Conservation (phyloP, 1,139 yeast species). For the Lodderomyces orthopsilosis region DNA sequence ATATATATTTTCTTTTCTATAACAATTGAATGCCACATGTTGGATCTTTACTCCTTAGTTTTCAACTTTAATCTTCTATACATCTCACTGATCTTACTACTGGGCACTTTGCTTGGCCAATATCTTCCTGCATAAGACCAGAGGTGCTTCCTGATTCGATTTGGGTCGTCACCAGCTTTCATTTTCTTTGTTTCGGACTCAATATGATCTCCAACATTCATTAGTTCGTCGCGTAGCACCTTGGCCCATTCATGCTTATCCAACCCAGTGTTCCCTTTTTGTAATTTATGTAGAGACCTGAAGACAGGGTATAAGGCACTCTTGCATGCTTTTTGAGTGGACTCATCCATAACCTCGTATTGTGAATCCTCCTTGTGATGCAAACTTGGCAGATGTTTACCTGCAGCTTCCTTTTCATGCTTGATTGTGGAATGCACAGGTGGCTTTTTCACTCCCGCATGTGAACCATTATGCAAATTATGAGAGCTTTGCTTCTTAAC, state of each 20-base stretch:
- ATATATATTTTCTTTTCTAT: slow-evolving; percentile 1
- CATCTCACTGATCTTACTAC: slow-evolving; percentile 79
- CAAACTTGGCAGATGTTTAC: slow-evolving; percentile 12
- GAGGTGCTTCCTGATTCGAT: slow-evolving; percentile 53
- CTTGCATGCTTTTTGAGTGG: slow-evolving; percentile 59
- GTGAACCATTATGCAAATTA: background rate
- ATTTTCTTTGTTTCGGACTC: slow-evolving; percentile 16
- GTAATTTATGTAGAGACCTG: slow-evolving; percentile 68
- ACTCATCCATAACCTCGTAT: slow-evolving; percentile 70
- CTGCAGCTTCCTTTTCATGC: slow-evolving; percentile 1
- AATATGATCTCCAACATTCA: slow-evolving; percentile 79
- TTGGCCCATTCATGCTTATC: slow-evolving; percentile 85
- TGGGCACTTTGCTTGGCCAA: slow-evolving; percentile 93
- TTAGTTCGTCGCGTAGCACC: slow-evolving; percentile 68
- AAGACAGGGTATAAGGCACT: slow-evolving; percentile 68
- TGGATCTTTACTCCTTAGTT: slow-evolving; percentile 12
- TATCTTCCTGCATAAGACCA: slow-evolving; percentile 90
- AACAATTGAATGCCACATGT: no score
- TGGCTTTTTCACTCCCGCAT: background rate
- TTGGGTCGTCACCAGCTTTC: slow-evolving; percentile 17
- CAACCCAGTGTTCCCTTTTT: slow-evolving; percentile 76
- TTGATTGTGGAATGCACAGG: slow-evolving; percentile 11
- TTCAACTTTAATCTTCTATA: slow-evolving; percentile 57
- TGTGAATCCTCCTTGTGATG: slow-evolving; percentile 42
- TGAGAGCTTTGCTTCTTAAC: slow-evolving; percentile 13